Percentiles rank a stretch among this genome's conserved stretches.
Evolutionary conservation across 257 asterid species (phyloP).

Genomic region (Jacaranda mimosifolia): DNA sequence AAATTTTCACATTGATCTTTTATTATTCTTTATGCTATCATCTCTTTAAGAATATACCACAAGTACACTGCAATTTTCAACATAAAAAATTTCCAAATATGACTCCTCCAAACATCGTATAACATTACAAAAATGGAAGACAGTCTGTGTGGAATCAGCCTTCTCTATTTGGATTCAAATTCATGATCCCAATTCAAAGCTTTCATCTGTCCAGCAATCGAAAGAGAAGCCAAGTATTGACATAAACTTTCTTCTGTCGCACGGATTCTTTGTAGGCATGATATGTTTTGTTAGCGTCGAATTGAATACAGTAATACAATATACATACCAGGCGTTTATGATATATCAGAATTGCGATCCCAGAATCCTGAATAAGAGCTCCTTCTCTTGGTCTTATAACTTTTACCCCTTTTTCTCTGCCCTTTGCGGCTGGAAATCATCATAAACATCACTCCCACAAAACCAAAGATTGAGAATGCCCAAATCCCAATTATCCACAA

Average conservation of each 20-base stretch:
- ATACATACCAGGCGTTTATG: slow-evolving; percentile 29
- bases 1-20: slow-evolving; percentile 1
- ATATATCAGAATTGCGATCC: slow-evolving; percentile 57
- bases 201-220: background rate
- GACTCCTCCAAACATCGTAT: slow-evolving; percentile 13
- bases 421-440: slow-evolving; percentile 66
- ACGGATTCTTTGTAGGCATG: background rate
- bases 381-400: slow-evolving; percentile 61
- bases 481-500: slow-evolving; percentile 74
- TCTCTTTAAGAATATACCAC: slow-evolving; percentile 25
- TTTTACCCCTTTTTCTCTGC: slow-evolving; percentile 64
- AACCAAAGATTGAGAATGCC: slow-evolving; percentile 67
- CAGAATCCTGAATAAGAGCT: slow-evolving; percentile 52
- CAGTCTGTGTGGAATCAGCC: background rate
- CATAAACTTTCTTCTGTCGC: slow-evolving; percentile 28
- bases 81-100: slow-evolving; percentile 7
- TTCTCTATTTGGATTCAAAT: slow-evolving; percentile 14
- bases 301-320: slow-evolving; percentile 4
- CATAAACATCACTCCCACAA: slow-evolving; percentile 57
- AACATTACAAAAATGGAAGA: slow-evolving; percentile 40
- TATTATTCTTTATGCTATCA: slow-evolving; percentile 20
- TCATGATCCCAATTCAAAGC: slow-evolving; percentile 1
- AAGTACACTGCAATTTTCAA: slow-evolving; percentile 8
- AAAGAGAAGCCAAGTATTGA: background rate
- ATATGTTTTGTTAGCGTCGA: slow-evolving; percentile 28